phyloP scores from a whole-genome alignment of 768 basidiomycete genomes.

The Tulasnella calospora region DNA sequence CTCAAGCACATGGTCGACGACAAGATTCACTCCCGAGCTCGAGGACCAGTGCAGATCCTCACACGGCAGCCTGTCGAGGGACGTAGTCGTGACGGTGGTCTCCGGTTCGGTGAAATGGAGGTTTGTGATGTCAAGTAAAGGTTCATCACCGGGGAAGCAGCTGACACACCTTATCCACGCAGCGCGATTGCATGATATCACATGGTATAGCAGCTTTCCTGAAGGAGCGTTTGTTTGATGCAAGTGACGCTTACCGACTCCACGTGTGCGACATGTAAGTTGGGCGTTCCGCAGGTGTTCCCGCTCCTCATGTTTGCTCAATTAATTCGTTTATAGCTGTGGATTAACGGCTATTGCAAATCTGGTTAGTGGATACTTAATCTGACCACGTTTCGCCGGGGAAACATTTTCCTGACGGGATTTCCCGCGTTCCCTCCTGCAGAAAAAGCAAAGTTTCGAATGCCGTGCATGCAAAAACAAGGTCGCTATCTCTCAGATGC shows the following conservation, averaged over 20 bases:
- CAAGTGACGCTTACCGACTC: conserved; percentile 85
- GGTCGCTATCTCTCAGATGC: conserved; percentile 84
- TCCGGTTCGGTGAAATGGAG: conserved; percentile 99
- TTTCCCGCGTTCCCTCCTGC: conserved; percentile 19
- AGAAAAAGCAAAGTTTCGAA: conserved; percentile 99
- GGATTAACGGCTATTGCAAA: conserved; percentile 97
- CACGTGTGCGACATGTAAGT: conserved; percentile 96
- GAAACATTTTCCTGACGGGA: not conserved
- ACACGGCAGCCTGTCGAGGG: conserved; percentile 98
- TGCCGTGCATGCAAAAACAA: conserved; percentile 98
- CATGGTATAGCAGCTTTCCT: conserved; percentile 98
- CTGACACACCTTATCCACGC: conserved; percentile 9
- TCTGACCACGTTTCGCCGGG: not conserved
- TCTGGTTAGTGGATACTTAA: conserved; percentile 51
- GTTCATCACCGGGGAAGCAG: not conserved
- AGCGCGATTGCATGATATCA: conserved; percentile 98
- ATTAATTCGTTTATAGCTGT: conserved; percentile 50
- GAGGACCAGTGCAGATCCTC: conserved; percentile 96
- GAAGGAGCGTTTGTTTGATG: conserved; percentile 94
- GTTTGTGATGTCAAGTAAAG: conserved; percentile 29
- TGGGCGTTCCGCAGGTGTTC: not conserved
- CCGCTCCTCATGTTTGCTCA: not conserved
- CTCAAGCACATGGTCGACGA: conserved; percentile 99
- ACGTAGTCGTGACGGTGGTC: conserved; percentile 95
- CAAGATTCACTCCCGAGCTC: conserved; percentile 96